A percentile compares a stretch with the other conserved stretches of the same genome.
Conservation (phyloP, 208 protist genomes). For the Blastocrithidia nonstop region DNA sequence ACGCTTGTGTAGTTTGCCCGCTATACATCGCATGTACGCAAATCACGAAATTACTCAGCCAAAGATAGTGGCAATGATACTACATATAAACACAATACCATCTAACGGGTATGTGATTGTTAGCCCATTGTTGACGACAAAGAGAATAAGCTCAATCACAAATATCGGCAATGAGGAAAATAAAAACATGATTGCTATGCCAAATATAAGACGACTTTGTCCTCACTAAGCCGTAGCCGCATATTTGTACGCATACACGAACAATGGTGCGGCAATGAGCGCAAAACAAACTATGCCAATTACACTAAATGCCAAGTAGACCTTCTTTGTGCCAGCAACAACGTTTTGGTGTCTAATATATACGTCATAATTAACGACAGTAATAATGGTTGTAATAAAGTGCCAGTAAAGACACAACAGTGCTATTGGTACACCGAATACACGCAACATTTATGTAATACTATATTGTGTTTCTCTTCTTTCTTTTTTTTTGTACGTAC, state of each 20-base stretch:
- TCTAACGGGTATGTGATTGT: conserved; percentile 16
- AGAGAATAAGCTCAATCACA: conserved; percentile 28
- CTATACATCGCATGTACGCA: conserved; percentile 32
- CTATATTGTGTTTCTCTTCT: neutral
- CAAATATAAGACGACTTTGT: conserved; percentile 14
- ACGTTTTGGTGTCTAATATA: conserved; percentile 10
- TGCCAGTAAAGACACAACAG: conserved; percentile 49
- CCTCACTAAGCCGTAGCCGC: conserved; percentile 15
- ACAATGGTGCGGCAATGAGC: conserved; percentile 25
- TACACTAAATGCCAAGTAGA: conserved; percentile 41
- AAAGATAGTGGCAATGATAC: conserved; percentile 16
- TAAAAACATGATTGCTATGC: conserved; percentile 48
- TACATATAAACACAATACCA: conserved; percentile 33
- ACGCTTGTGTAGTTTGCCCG: conserved; percentile 21
- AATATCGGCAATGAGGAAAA: conserved; percentile 38
- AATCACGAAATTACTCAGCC: conserved; percentile 41
- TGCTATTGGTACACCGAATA: conserved; percentile 38
- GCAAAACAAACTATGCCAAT: conserved; percentile 31
- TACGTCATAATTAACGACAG: conserved; percentile 31
- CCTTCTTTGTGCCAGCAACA: conserved; percentile 4
- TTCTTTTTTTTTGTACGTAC: too few species aligned
- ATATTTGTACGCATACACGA: conserved; percentile 78
- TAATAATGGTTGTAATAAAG: conserved; percentile 31
- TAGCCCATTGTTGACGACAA: conserved; percentile 8
- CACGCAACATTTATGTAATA: conserved; percentile 14